These are phyloP conservation scores for Aristolochia californica DNA, from an alignment of 164 flowering plant genomes.

Conservation along the genomic window DNA sequence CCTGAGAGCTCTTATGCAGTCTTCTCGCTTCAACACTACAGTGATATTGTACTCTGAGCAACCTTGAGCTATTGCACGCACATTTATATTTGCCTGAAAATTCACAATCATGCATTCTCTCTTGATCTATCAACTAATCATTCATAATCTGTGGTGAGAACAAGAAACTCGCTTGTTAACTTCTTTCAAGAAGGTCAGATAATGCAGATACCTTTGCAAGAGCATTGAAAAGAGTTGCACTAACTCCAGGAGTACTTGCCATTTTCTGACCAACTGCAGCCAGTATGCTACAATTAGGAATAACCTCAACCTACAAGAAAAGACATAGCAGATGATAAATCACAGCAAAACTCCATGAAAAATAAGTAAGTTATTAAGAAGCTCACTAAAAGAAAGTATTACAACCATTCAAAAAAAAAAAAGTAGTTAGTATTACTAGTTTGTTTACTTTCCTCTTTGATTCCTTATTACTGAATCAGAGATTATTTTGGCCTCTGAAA, in stretches of 20 bases:
- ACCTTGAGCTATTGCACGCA: slow-evolving; percentile 97
- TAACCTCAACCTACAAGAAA: slow-evolving; percentile 53
- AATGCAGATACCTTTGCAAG: slow-evolving; percentile 67
- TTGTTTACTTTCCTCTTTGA: too few species aligned
- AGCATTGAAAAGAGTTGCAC: slow-evolving; percentile 93
- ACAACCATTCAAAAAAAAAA: too few species aligned
- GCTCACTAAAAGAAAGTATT: too few species aligned
- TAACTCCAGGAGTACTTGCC: slow-evolving; percentile 98
- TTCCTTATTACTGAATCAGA: too few species aligned
- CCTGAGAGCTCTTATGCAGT: slow-evolving; percentile 77
- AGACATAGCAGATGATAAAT: background rate
- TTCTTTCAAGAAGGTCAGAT: background rate
- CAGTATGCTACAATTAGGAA: too few species aligned
- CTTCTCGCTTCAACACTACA: slow-evolving; percentile 83
- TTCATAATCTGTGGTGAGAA: background rate
- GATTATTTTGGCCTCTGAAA: too few species aligned
- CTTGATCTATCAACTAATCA: background rate
- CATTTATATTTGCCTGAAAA: slow-evolving; percentile 81
- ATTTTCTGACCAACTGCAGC: slow-evolving; percentile 98
- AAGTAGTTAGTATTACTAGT: too few species aligned
- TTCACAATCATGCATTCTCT: slow-evolving; percentile 1
- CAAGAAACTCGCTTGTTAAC: background rate
- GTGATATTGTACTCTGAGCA: slow-evolving; percentile 95
- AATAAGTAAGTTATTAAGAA: too few species aligned
- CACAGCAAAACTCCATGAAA: too few species aligned